A percentile compares a stretch with the other conserved stretches of the same genome.
phyloP scores from a whole-genome alignment of 257 asterid species.

The Solanum pimpinellifolium region DNA sequence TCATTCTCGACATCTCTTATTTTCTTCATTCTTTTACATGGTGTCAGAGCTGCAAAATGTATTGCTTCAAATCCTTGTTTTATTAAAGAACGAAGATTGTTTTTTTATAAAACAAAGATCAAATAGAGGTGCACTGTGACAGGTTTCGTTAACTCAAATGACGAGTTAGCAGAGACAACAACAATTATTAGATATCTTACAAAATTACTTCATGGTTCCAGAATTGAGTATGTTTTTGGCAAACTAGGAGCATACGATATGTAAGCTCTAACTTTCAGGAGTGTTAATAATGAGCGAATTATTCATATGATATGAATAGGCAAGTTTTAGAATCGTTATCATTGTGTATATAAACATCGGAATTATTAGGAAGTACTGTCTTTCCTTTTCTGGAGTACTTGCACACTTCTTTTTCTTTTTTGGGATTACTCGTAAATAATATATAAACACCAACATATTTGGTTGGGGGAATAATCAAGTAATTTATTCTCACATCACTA shows the following conservation, averaged over 20 bases:
- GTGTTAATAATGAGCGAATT: neutral
- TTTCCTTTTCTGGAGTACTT: neutral
- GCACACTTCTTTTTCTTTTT: neutral
- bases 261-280: neutral
- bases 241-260: neutral
- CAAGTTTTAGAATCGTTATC: neutral
- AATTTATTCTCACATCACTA: neutral
- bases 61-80: neutral
- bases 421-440: neutral
- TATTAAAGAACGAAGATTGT: neutral
- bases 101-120: neutral
- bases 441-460: neutral
- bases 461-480: neutral
- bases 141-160: neutral
- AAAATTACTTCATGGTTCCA: neutral
- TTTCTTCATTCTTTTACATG: neutral
- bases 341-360: neutral
- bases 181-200: neutral
- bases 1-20: neutral
- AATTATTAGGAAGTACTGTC: neutral
- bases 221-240: neutral
- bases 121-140: neutral
- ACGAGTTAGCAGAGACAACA: neutral
- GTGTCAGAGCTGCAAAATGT: neutral
- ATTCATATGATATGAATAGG: neutral